Base-by-base conservation (phyloP, 768 basidiomycete species). In the Clitopilus hobsonii region DNA sequence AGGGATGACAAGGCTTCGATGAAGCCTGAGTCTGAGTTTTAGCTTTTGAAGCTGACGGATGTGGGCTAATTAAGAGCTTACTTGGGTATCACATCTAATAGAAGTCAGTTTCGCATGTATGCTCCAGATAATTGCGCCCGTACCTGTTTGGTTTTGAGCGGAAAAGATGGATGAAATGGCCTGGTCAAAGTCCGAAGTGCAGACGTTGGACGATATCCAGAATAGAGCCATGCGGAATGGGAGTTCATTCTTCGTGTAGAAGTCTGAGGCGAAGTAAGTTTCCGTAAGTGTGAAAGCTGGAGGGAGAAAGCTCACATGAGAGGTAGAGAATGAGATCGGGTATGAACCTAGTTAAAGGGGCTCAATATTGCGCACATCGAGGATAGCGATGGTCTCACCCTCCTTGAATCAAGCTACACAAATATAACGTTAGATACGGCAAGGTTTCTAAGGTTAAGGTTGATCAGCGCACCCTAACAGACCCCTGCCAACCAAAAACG, bases 321-420 rank as follows among this genome's bases (percentile, higher is more conserved):
- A 86, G 68, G 63, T 86, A 87, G 13, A 86, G 67, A 51, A 87
- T 76, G 5, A 83, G 67, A 58, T 85, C 83, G 0, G 81, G 82
- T 53, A 83, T 80, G 61, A 82, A 83, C 4, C 32, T 36, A n/a
- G 13, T n/a, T 14, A 4, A 36, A 11, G 13, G 4, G 4, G 13
- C 13, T 36, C 32, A 36, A n/a, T n/a, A 3, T 36, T n/a, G n/a
- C n/a, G 13, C 32, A 36, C 13, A 11, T 36, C 10, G n/a, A 14
- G 4, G 3, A 3, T 36, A 10, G 32, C 13, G 32, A 11, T 4
- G 4, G 32, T 11, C 32, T 36, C n/a, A 36, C 77, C 76, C 77
- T 57, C 76, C 79, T 59, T 83, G 79, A 56, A 82, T 60, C 18
- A 74, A 56, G 11, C 74, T 72, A n/a, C 4, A 14, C 4, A 36